Conservation (phyloP, 108 stramenopile genomes). For the Cyclotella sp. region DNA sequence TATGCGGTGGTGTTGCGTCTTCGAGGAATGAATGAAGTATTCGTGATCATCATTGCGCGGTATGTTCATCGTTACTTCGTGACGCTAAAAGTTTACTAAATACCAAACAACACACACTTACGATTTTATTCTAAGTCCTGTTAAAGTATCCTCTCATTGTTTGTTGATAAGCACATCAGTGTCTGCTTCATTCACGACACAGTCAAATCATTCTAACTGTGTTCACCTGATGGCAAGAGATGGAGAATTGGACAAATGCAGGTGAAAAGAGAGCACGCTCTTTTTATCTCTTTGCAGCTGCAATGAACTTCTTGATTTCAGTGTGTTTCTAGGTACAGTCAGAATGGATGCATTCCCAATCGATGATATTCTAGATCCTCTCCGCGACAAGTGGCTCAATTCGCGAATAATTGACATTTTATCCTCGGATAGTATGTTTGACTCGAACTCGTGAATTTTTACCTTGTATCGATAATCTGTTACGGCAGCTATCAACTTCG, state of each 20-base stretch:
- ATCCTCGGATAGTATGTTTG: conserved; percentile 58
- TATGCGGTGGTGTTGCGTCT: too few relatives aligned
- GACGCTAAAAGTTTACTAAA: too few relatives aligned
- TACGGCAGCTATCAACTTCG: conserved; percentile 79
- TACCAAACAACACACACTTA: too few relatives aligned
- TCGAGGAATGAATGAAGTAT: too few relatives aligned
- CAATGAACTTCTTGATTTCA: not conserved
- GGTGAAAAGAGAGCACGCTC: not conserved
- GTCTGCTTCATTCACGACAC: too few relatives aligned
- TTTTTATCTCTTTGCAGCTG: conserved; percentile 15
- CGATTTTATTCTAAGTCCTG: too few relatives aligned
- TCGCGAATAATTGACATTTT: conserved; percentile 67
- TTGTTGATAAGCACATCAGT: too few relatives aligned
- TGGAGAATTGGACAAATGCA: conserved; percentile 1
- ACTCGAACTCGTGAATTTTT: conserved; percentile 68
- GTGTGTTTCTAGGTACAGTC: not conserved
- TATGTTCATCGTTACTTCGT: too few relatives aligned
- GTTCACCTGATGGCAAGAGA: conserved; percentile 27
- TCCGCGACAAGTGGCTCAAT: conserved; percentile 64
- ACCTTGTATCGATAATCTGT: conserved; percentile 82
- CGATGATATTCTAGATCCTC: conserved; percentile 48
- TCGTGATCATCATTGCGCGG: too few relatives aligned
- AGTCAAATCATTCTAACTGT: too few relatives aligned
- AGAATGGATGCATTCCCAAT: not conserved
- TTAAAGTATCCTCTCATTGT: too few relatives aligned